These are phyloP conservation scores for Trichoderma harzianum DNA, from an alignment of 2,329 filamentous ascomycete species.

Conservation along the genomic window DNA sequence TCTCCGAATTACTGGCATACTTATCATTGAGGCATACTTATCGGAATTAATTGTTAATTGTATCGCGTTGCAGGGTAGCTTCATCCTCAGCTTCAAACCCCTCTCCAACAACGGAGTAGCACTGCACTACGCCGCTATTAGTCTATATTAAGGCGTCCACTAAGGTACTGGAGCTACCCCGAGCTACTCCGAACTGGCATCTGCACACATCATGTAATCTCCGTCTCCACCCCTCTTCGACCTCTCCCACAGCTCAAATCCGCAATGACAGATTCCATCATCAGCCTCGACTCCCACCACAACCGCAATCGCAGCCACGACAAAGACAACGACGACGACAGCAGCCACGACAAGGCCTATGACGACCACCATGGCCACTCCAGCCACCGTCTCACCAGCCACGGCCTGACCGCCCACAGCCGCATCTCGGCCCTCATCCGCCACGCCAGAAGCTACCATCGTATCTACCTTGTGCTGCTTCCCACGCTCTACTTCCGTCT, in stretches of 20 bases:
- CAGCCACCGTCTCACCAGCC: background rate
- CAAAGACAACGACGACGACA: background rate
- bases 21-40: too few species aligned
- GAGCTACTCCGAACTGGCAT: background rate
- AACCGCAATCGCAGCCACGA: constrained; percentile 12
- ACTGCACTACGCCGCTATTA: background rate
- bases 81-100: background rate
- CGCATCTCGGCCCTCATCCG: background rate
- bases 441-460: constrained; percentile 6
- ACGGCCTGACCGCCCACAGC: background rate
- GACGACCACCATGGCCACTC: background rate
- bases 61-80: background rate
- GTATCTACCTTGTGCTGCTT: constrained; percentile 4
- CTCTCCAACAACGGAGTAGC: background rate
- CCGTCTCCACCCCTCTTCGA: constrained; percentile 1
- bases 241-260: background rate
- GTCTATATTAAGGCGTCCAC: too few species aligned
- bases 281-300: constrained; percentile 12
- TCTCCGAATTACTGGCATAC: too few species aligned
- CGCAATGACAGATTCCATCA: constrained; percentile 15
- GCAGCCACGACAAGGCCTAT: background rate
- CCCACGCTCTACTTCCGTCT: constrained; percentile 16
- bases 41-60: background rate
- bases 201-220: background rate
- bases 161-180: background rate